A percentile compares a stretch with the other conserved stretches of the same genome.
These are phyloP conservation scores for Pseudocercospora eumusae DNA, from an alignment of 2,329 filamentous ascomycete species.

Conservation along the genomic window DNA sequence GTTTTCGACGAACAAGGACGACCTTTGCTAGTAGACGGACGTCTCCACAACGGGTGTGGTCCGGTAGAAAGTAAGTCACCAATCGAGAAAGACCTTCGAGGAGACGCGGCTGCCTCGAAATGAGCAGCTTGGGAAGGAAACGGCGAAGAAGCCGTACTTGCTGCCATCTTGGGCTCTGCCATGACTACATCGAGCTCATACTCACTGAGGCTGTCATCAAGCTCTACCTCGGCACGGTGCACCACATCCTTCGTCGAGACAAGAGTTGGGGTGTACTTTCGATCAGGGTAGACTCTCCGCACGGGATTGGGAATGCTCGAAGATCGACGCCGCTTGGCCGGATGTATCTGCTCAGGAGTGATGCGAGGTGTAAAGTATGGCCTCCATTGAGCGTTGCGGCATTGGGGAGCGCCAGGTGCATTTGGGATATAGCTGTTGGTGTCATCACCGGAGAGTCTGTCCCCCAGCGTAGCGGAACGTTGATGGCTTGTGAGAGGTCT, in stretches of 20 bases:
- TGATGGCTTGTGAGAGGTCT: slow-evolving; percentile 79
- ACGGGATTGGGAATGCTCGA: slow-evolving; percentile 43
- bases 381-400: slow-evolving; percentile 36
- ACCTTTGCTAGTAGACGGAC: slow-evolving; percentile 42
- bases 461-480: slow-evolving; percentile 68
- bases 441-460: slow-evolving; percentile 22
- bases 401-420: slow-evolving; percentile 17
- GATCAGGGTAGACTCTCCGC: slow-evolving; percentile 40
- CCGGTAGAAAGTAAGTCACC: slow-evolving; percentile 46
- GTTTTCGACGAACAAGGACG: slow-evolving; percentile 35
- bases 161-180: slow-evolving; percentile 16
- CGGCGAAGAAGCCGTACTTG: slow-evolving; percentile 34
- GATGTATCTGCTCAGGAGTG: slow-evolving; percentile 23
- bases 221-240: slow-evolving; percentile 30
- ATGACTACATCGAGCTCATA: slow-evolving; percentile 23
- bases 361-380: slow-evolving; percentile 41
- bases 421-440: slow-evolving; percentile 21
- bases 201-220: slow-evolving; percentile 32
- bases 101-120: slow-evolving; percentile 36
- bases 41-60: slow-evolving; percentile 42
- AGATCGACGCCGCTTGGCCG: slow-evolving; percentile 32
- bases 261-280: slow-evolving; percentile 39
- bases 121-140: slow-evolving; percentile 26
- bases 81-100: slow-evolving; percentile 55
- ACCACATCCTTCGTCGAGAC: slow-evolving; percentile 36